Evolutionary conservation across 2,329 filamentous ascomycete genomes (phyloP).

Genomic region (Nannizziopsis barbatae): DNA sequence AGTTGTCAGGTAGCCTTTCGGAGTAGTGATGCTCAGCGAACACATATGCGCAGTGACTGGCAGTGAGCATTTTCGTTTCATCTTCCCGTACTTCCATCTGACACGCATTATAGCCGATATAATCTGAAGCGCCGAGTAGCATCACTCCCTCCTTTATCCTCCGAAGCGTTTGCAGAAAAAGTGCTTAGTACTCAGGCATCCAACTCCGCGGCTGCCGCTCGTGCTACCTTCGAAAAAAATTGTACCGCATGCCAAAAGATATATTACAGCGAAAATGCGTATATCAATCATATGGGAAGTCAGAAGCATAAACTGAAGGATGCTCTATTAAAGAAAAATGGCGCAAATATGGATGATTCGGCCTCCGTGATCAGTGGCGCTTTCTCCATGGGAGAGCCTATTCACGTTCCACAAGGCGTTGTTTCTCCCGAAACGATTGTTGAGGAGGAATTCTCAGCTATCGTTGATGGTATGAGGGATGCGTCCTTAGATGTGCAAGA

Average conservation of each 20-base stretch:
- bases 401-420: constrained; percentile 30
- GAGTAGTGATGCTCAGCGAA: constrained; percentile 81
- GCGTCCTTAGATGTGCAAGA: constrained; percentile 46
- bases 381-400: constrained; percentile 77
- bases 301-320: constrained; percentile 73
- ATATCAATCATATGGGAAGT: constrained; percentile 80
- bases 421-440: constrained; percentile 37
- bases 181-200: constrained; percentile 81
- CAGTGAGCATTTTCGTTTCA: constrained; percentile 53
- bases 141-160: constrained; percentile 62
- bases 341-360: constrained; percentile 51
- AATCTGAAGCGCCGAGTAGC: constrained; percentile 69
- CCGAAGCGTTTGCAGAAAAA: constrained; percentile 90
- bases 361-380: constrained; percentile 72
- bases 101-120: constrained; percentile 54
- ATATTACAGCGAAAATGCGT: constrained; percentile 95
- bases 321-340: constrained; percentile 37
- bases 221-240: constrained; percentile 73
- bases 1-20: constrained; percentile 95
- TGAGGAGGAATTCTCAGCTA: constrained; percentile 60
- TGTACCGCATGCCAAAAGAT: constrained; percentile 80
- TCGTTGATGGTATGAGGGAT: constrained; percentile 66
- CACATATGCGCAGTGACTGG: constrained; percentile 98
- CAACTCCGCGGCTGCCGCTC: constrained; percentile 72
- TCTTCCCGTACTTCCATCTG: constrained; percentile 4